Evolutionary conservation across 106 monocot genomes (phyloP), one percentile per base, ranked within the genome.

Genomic region (Triglochin maritima): DNA sequence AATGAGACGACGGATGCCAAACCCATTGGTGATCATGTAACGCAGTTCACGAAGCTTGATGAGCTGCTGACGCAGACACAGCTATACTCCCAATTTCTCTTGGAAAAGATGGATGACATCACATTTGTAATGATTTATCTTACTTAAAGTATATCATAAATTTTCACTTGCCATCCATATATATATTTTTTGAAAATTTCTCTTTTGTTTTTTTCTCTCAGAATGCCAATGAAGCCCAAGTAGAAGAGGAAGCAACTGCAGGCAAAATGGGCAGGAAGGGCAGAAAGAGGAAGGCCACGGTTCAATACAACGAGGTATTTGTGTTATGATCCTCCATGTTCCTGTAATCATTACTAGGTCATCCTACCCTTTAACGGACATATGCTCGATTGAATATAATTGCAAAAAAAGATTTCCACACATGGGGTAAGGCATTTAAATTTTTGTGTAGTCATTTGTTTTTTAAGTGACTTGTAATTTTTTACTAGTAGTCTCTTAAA

Each of bases 61-160:
- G 89, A 79, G 69, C 71, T 90, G 60, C 63, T 90, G 68, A 83
- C 89, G 0, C 86, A 90, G 74, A 90, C 89, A 9, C 71, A 86
- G 60, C 79, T 86, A 5, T 85, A 86, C 72, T 88, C 92, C 0
- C 68, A 85, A 72, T 93, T 93, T 60, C 88, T 93, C 17, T 74
- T 88, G 46, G 92, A 93, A 70, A 88, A 88, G 67, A 93, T 93
- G 92, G 92, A 88, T 6, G 64, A 85, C 57, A 93, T 88, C 54
- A 77, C 81, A 14, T 76, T 69, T 63, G 92, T 88, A 86, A 68
- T 53, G 46, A 5, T 13, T 46, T 2, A 46, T 13, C 62, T 17
- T 47, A 64, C 9, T 44, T 16, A 44, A 42, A 56, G 4, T 57
- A 51, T 67, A 54, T 15, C 43, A 48, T 60, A 4, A 43, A 42